A percentile compares a stretch with the other conserved stretches of the same genome.
phyloP scores from a whole-genome alignment of 257 asterid genomes.

The Gynochthodes officinalis region DNA sequence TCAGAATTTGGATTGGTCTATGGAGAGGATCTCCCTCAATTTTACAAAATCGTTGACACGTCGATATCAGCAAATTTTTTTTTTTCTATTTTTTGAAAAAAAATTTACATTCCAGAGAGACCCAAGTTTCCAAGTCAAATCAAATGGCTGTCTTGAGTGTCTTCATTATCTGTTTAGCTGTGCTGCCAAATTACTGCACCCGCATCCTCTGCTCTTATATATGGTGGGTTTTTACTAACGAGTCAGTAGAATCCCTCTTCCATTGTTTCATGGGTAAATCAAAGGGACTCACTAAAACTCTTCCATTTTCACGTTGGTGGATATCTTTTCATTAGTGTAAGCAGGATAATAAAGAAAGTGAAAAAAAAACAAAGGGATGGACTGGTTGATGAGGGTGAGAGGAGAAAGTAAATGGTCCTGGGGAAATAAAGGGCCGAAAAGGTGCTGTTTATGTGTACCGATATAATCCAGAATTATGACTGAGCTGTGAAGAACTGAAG shows the following conservation, averaged over 20 bases:
- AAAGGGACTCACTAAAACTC: too few relatives aligned
- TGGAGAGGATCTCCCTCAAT: slow-evolving; percentile 32
- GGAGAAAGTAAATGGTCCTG: too few relatives aligned
- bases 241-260: background rate
- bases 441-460: background rate
- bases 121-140: background rate
- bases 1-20: slow-evolving; percentile 5
- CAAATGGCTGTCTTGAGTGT: background rate
- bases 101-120: background rate
- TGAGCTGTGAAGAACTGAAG: background rate
- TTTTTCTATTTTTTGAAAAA: background rate
- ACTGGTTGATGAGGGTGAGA: too few relatives aligned
- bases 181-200: slow-evolving; percentile 10
- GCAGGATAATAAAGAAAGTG: too few relatives aligned
- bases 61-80: slow-evolving; percentile 15
- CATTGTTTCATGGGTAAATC: background rate
- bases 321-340: too few relatives aligned
- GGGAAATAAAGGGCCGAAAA: background rate
- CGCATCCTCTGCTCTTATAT: background rate
- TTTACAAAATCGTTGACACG: slow-evolving; percentile 34
- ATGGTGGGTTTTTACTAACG: background rate
- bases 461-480: background rate
- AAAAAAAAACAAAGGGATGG: too few relatives aligned
- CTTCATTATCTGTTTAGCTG: background rate
- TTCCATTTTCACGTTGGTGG: too few relatives aligned